These are phyloP conservation scores for Margaritispora aquatica DNA, from an alignment of 495 filamentous ascomycete genomes.

Conservation along the genomic window DNA sequence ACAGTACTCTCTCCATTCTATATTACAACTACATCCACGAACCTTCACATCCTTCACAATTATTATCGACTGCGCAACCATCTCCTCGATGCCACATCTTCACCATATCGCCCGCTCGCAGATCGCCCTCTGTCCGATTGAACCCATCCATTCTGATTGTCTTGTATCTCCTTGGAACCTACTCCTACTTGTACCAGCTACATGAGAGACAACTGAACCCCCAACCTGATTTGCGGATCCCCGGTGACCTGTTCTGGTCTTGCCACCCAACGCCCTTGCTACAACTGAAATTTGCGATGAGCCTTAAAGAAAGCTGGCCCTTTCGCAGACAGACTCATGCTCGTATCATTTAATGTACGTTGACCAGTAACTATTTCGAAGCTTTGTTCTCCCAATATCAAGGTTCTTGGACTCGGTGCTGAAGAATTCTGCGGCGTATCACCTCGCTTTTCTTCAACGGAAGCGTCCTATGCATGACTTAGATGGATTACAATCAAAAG, in stretches of 20 bases:
- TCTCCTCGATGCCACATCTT: not conserved
- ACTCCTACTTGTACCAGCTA: no score
- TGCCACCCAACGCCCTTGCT: not conserved
- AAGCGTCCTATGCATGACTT: not conserved
- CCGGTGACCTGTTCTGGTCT: not conserved
- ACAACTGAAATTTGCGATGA: conserved; percentile 6
- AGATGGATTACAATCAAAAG: not conserved
- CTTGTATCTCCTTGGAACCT: not conserved
- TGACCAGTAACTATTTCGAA: not conserved
- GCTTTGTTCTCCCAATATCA: no score
- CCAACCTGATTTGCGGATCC: not conserved
- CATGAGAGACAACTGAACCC: not conserved
- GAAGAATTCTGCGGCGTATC: no score
- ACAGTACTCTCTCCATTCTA: no score
- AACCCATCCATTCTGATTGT: not conserved
- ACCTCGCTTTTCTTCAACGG: no score
- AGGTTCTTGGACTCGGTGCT: no score
- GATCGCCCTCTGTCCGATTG: not conserved
- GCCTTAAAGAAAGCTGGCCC: conserved; percentile 5
- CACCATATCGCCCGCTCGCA: not conserved
- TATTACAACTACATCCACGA: no score
- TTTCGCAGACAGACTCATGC: conserved; percentile 4
- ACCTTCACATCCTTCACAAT: no score
- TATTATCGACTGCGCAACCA: not conserved
- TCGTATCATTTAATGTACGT: conserved; percentile 7